These are phyloP conservation scores for Calonectria naviculata DNA, from an alignment of 2,329 filamentous ascomycete genomes.

Conservation along the genomic window DNA sequence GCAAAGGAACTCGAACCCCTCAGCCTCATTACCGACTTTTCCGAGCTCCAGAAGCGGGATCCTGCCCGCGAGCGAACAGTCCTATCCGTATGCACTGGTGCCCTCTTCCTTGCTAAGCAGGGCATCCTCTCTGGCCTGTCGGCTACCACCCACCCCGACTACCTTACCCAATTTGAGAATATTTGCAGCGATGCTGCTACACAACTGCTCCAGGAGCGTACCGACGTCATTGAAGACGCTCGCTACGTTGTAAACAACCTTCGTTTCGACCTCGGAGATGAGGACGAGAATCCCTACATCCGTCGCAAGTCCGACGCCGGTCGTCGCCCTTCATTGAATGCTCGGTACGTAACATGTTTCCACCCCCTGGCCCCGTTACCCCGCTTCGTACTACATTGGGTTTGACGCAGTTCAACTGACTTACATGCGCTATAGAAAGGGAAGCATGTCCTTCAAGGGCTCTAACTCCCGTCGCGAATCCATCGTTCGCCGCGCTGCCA, in stretches of 20 bases:
- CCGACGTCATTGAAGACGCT: conserved; percentile 83
- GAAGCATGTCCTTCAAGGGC: conserved; percentile 84
- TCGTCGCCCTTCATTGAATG: conserved; percentile 67
- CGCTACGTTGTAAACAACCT: conserved; percentile 93
- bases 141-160: conserved; percentile 86
- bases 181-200: conserved; percentile 80
- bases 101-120: conserved; percentile 80
- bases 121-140: conserved; percentile 83
- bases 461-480: conserved; percentile 82
- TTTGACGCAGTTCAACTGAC: conserved; percentile 38
- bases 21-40: conserved; percentile 78
- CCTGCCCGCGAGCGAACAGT: conserved; percentile 84
- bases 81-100: conserved; percentile 82
- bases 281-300: conserved; percentile 87
- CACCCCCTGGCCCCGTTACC: conserved; percentile 28
- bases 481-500: conserved; percentile 80
- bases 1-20: conserved; percentile 77
- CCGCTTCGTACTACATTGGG: conserved; percentile 37
- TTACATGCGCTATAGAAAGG: conserved; percentile 68
- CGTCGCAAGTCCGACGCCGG: conserved; percentile 77
- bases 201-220: conserved; percentile 78
- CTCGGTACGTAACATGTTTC: conserved; percentile 60
- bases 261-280: conserved; percentile 84
- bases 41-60: conserved; percentile 83
- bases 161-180: conserved; percentile 83